Base-by-base conservation (phyloP, 768 basidiomycete species). In the Mycena chlorophos region DNA sequence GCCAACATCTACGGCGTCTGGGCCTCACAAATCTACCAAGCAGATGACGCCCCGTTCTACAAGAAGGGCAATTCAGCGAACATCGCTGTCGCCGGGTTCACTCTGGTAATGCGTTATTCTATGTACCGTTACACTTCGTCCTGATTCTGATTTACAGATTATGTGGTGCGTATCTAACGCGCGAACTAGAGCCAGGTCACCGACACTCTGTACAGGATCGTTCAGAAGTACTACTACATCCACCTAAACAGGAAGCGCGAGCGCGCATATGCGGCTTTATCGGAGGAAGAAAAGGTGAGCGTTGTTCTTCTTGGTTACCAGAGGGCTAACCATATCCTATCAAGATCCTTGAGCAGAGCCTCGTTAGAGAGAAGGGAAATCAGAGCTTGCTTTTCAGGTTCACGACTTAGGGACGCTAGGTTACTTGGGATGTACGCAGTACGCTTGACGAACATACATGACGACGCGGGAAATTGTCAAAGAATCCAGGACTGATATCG, bases 41-140 rank as follows among this genome's bases (percentile, higher is more conserved):
- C 70, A 8, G 66, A 70, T 30, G 74, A 75, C 54, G 68, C 72
- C 0, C 73, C 73, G 46, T 63, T 69, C 29, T 74, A 73, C 62
- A 71, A 66, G 46, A 66, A 68, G 0, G 73, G 73, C 17, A 74
- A 73, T 34, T 60, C 69, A 19, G 67, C 71, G 63, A 74, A 73
- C 58, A 73, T 74, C 53, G 68, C 56, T 23, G 71, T 73, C 53
- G 71, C 73, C 3, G 62, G 57, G 5, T 64, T 63, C 2, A 67
- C 72, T 2, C 69, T 70, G 39, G 17, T 34, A 8, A 20, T 42
- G 40, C 40, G 40, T 19, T 22, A 12, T 42, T 10, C 10, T 37
- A n/a, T 37, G 10, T n/a, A 10, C 10, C 10, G 34, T n/a, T 37
- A n/a, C 12, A 37, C 34, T 10, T 37, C 12, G n/a, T 37, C 34